phyloP scores from a whole-genome alignment of 805 yeast species.

The Saccharomycopsis sp. region DNA sequence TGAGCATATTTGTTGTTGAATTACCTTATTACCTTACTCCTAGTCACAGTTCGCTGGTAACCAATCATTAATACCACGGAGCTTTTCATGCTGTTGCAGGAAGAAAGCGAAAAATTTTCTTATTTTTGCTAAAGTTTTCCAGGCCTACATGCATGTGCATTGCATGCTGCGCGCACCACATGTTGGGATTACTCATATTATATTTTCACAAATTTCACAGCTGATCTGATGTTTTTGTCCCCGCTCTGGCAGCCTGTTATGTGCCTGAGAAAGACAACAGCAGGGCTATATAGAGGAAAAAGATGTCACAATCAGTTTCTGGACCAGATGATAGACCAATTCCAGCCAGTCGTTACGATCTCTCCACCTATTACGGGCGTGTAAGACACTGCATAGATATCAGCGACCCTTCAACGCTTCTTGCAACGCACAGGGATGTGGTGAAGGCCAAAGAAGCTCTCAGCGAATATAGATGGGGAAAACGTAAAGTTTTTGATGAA shows the following conservation, averaged over 20 bases:
- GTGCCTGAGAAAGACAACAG: neutral
- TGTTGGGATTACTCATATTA: neutral
- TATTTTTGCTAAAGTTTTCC: neutral
- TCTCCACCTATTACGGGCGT: constrained; percentile 84
- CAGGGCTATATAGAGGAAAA: neutral
- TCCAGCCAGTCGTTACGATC: constrained; percentile 76
- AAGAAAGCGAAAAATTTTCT: neutral
- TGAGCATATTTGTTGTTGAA: too few species aligned
- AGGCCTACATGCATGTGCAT: neutral
- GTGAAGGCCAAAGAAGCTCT: constrained; percentile 57
- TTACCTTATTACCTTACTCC: too few species aligned
- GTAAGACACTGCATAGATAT: constrained; percentile 91
- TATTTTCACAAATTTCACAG: neutral
- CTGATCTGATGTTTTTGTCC: neutral
- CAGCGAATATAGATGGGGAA: constrained; percentile 69
- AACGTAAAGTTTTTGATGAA: constrained; percentile 54
- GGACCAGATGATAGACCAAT: constrained; percentile 35
- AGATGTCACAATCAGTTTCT: constrained; percentile 1
- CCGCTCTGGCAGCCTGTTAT: neutral
- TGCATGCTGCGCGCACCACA: neutral
- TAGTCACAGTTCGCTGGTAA: too few species aligned
- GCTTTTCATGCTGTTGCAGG: neutral
- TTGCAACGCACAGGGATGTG: constrained; percentile 62
- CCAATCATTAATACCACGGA: too few species aligned
- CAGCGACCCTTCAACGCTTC: constrained; percentile 84